A percentile compares a stretch with the other conserved stretches of the same genome.
These are phyloP conservation scores for Phytophthora sp. DNA, from an alignment of 352 stramenopile genomes.

Conservation along the genomic window DNA sequence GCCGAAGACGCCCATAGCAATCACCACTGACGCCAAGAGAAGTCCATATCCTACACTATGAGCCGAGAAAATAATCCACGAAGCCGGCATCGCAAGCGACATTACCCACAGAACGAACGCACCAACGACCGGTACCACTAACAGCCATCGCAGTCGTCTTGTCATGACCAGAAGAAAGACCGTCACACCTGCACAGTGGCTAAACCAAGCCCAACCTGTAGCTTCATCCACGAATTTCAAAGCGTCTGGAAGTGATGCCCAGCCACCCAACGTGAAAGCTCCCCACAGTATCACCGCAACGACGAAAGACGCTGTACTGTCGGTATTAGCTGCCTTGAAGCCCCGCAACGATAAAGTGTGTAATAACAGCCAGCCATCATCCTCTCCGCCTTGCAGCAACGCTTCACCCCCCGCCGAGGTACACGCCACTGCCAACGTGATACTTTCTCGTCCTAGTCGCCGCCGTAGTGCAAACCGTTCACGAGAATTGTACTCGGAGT, in stretches of 20 bases:
- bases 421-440: conserved; percentile 72
- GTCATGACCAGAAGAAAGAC: conserved; percentile 84
- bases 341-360: conserved; percentile 38
- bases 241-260: conserved; percentile 77
- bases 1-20: conserved; percentile 84
- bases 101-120: conserved; percentile 81
- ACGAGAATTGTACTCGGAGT: conserved; percentile 84
- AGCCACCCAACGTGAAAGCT: conserved; percentile 74
- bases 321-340: conserved; percentile 39
- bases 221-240: conserved; percentile 88
- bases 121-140: conserved; percentile 71
- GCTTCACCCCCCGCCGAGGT: conserved; percentile 46
- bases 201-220: conserved; percentile 88
- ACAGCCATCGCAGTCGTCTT: conserved; percentile 69
- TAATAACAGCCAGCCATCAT: conserved; percentile 41
- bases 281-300: conserved; percentile 76
- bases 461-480: conserved; percentile 79
- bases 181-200: conserved; percentile 73
- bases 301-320: conserved; percentile 65
- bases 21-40: conserved; percentile 69
- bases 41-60: conserved; percentile 81
- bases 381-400: conserved; percentile 32
- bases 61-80: conserved; percentile 86
- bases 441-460: conserved; percentile 76
- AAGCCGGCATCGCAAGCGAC: conserved; percentile 73